Percentiles rank a stretch among this genome's conserved stretches.
Conservation (phyloP, 2,329 filamentous ascomycete genomes). For the Byssoonygena ceratinophila region DNA sequence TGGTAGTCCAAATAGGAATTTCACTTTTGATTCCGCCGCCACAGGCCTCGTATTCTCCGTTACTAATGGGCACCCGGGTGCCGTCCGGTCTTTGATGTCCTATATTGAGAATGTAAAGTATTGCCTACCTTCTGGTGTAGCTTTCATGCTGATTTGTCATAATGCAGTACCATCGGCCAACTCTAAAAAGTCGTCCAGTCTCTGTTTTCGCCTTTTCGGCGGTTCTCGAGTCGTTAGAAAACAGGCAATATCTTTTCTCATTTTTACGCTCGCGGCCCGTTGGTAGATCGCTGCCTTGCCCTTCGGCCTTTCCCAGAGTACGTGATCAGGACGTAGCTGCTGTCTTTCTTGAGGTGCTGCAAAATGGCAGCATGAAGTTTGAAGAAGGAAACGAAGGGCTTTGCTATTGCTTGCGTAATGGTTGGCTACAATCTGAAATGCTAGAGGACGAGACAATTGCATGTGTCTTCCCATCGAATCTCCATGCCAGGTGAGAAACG, state of each 20-base stretch:
- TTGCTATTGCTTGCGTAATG: not conserved
- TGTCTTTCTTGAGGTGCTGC: too few relatives aligned
- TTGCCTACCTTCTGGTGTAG: too few relatives aligned
- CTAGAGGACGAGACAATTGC: not conserved
- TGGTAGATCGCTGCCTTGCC: too few relatives aligned
- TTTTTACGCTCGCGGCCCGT: too few relatives aligned
- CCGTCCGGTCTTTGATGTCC: too few relatives aligned
- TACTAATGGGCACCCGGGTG: not conserved
- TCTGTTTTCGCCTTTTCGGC: too few relatives aligned
- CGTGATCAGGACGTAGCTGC: too few relatives aligned
- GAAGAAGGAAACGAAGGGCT: not conserved
- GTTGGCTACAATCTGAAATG: not conserved
- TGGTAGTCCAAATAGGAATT: not conserved
- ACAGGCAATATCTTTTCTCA: too few relatives aligned
- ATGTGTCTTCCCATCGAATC: not conserved
- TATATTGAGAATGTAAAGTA: too few relatives aligned
- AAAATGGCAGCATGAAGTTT: not conserved
- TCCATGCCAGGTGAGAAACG: not conserved
- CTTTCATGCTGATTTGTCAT: too few relatives aligned
- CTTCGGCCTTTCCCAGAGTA: too few relatives aligned
- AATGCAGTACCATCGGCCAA: not conserved
- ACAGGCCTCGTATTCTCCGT: not conserved
- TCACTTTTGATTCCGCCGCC: not conserved
- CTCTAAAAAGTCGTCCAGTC: not conserved
- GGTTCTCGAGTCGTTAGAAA: too few relatives aligned